Base-by-base conservation (phyloP, 2,329 filamentous ascomycete genomes). In the Paracorniculantispora psalliotae region DNA sequence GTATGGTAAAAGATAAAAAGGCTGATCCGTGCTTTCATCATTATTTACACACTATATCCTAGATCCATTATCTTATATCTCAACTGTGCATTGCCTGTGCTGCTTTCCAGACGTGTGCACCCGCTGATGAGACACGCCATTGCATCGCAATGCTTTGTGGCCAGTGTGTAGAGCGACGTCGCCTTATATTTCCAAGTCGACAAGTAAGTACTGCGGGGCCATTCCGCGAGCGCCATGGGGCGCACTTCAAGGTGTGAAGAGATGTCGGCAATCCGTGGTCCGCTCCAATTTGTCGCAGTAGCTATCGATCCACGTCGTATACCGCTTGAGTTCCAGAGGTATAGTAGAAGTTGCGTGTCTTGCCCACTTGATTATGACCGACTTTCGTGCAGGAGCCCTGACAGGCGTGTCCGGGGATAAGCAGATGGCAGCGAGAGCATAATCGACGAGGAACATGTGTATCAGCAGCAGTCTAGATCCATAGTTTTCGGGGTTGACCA, bases 401-500 rank as follows among this genome's bases (percentile, higher is more conserved):
- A 66, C 64, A 26, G 61, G 60, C 21, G 65, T 62, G 3, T 58
- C 43, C 1, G 63, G 63, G 0, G 65, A 52, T 17, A 69, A 62
- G 23, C 65, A 66, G 28, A 62, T 66, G 15, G 60, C 61, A 4
- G 65, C 68, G 3, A 71, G 58, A 0, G 68, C 47, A 43, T 71
- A 70, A 23, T 71, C 69, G 2, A 72, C 54, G 2, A 77, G 64
- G 19, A 74, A 69, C 61, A 71, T 71, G 61, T 76, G 73, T 6
- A 74, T 68, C 23, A 73, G 63, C 1, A 75, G 64, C 1, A 76
- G 63, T 54, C 74, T 71, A 2, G 68, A 68, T 1, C 63, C 55
- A 53, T 69, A 63, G 58, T 73, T 74, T 4, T 63, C 63, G 0
- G 69, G 61, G 33, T 72, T 60, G 7, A 66, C 64, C 25, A 75